Evolutionary conservation across 169 alveolate genomes (phyloP), one percentile per base, ranked within the genome.

Genomic region (Plasmodium malariae): DNA sequence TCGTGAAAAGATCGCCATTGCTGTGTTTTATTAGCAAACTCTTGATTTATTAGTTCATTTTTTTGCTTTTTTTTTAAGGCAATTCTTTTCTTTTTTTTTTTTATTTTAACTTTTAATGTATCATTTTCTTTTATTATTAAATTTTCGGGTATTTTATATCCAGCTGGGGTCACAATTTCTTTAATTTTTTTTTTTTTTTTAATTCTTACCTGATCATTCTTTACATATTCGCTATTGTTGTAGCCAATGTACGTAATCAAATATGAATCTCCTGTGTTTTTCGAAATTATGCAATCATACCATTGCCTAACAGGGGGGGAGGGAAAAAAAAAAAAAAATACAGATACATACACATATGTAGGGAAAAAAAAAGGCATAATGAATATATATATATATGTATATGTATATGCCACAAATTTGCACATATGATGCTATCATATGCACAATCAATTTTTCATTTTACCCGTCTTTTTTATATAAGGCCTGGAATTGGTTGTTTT

Each of bases 161-260:
- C 96, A 6, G 95, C 96, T 9, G 96, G 96, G 34, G 96, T 93
- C 5, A 92, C 70, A 17, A 93, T 92, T 51, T 93, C 96, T 65
- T 74, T 78, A 24, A 92, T 94, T 67, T 85, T 72, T 40, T 85
- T 85, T 57, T 73, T 68, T 43, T 65, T 90, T 19, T 63, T 62
- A 5, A 85, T 85, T 85, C 94, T 40, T 21, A 93, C 94, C 59
- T 93, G 88, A 60, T 93, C 96, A 12, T 88, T 71, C 49, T 69
- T 54, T 32, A 93, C 95, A 59, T 92, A 93, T 49, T 93, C 96
- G 40, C 94, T 89, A n/a, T 87, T 89, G 92, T 93, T 92, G 74
- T 93, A 93, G 21, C 93, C 96, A 72, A 89, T 92, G 74, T 93
- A 93, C 14, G 95, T 93, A 55, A 93, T 90, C 76, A 92, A 71